phyloP scores from a whole-genome alignment of 108 stramenopile species.

The Epithemia pelagica region DNA sequence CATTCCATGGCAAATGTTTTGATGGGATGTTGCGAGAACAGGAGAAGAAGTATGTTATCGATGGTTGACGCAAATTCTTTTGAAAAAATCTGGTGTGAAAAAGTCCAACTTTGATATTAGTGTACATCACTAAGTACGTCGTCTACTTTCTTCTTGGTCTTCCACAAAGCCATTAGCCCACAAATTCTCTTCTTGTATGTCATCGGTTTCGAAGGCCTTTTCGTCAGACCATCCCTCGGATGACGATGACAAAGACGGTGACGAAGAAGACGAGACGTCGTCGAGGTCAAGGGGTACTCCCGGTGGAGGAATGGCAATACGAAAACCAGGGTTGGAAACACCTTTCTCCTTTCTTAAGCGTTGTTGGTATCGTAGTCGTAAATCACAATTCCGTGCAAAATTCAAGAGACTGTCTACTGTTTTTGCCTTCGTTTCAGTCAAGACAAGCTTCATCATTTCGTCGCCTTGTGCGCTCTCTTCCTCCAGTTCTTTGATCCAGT shows the following conservation, averaged over 20 bases:
- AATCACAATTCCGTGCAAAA: not conserved
- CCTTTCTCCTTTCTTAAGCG: not conserved
- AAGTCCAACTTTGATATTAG: too few relatives aligned
- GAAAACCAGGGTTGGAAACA: not conserved
- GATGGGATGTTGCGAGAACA: too few relatives aligned
- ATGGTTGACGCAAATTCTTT: too few relatives aligned
- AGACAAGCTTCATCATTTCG: not conserved
- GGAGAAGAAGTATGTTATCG: too few relatives aligned
- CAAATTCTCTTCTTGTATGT: not conserved
- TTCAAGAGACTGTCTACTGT: not conserved
- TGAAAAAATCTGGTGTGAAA: too few relatives aligned
- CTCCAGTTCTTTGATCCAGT: not conserved
- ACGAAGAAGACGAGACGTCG: not conserved
- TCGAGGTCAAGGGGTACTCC: not conserved
- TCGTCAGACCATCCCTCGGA: not conserved
- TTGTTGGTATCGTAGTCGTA: not conserved
- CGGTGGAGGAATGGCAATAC: not conserved
- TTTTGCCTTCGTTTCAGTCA: not conserved
- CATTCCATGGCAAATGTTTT: too few relatives aligned
- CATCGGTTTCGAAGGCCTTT: not conserved
- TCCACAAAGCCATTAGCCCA: not conserved
- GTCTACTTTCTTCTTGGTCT: not conserved
- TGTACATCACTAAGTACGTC: too few relatives aligned
- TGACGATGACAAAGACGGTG: not conserved
- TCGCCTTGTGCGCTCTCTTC: not conserved